These are phyloP conservation scores for Pleurotus salmoneostramineus DNA, from an alignment of 768 basidiomycete genomes.

Conservation along the genomic window DNA sequence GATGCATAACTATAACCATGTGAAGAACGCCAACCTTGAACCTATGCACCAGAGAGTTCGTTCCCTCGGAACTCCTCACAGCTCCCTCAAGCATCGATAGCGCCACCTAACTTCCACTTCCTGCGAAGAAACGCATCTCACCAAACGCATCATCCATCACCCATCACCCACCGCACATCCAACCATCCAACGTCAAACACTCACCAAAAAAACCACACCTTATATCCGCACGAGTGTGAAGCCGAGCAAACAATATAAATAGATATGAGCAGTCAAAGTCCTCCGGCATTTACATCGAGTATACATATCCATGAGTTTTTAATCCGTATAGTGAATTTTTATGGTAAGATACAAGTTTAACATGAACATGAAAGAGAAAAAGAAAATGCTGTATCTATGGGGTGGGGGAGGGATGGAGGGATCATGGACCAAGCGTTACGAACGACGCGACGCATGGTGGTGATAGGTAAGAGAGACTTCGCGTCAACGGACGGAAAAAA, in stretches of 20 bases:
- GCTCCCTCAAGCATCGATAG: too few relatives aligned
- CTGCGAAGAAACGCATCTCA: neutral
- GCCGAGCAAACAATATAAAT: too few relatives aligned
- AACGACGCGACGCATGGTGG: neutral
- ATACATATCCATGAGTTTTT: conserved; percentile 2
- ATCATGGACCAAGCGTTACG: neutral
- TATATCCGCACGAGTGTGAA: too few relatives aligned
- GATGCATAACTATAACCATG: too few relatives aligned
- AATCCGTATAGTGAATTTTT: neutral
- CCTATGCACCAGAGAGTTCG: too few relatives aligned
- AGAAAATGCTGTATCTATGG: conserved; percentile 7
- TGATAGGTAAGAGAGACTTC: neutral
- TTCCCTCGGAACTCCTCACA: too few relatives aligned
- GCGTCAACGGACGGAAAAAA: neutral
- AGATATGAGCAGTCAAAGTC: neutral
- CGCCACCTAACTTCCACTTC: neutral
- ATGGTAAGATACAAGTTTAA: neutral
- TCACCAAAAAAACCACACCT: too few relatives aligned
- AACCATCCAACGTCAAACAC: too few relatives aligned
- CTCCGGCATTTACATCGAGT: conserved; percentile 1
- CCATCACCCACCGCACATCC: too few relatives aligned
- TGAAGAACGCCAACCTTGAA: too few relatives aligned
- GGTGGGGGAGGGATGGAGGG: neutral
- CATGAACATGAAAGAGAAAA: neutral
- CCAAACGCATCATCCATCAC: too few relatives aligned